phyloP scores from a whole-genome alignment of 345 rosid species.

The Cardiospermum halicacabum region DNA sequence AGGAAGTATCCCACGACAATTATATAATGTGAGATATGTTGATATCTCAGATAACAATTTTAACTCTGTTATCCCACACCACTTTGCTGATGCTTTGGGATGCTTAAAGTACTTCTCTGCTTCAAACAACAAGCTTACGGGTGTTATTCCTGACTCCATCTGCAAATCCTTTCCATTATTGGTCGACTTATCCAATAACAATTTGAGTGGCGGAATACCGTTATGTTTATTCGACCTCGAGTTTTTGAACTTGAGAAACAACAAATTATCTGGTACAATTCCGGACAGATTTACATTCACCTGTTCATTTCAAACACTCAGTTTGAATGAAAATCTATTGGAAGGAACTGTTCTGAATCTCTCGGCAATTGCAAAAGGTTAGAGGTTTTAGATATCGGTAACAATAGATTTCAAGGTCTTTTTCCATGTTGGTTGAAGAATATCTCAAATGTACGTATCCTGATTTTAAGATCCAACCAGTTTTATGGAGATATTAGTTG shows the following conservation, averaged over 20 bases:
- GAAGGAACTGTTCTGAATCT: constrained; percentile 29
- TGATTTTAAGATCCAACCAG: constrained; percentile 25
- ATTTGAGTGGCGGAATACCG: constrained; percentile 27
- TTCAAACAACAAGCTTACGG: constrained; percentile 26
- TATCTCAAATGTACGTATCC: constrained; percentile 32
- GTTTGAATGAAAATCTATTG: constrained; percentile 27
- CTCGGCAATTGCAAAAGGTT: constrained; percentile 20
- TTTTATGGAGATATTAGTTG: constrained; percentile 20
- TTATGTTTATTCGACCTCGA: too few relatives aligned
- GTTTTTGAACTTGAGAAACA: too few relatives aligned
- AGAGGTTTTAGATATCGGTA: constrained; percentile 36
- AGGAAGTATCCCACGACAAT: constrained; percentile 21
- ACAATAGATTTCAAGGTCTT: constrained; percentile 23
- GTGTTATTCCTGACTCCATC: constrained; percentile 31
- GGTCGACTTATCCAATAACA: constrained; percentile 39
- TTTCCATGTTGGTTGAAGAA: constrained; percentile 34
- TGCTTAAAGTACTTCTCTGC: constrained; percentile 23
- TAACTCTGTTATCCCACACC: constrained; percentile 9
- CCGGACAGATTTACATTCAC: constrained; percentile 10
- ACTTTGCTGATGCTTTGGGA: not conserved
- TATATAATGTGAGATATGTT: too few relatives aligned
- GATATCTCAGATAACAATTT: constrained; percentile 35
- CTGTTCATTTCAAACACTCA: constrained; percentile 16
- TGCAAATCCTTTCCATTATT: constrained; percentile 21
- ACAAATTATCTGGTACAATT: constrained; percentile 18